Percentiles rank a stretch among this genome's conserved stretches.
phyloP scores from a whole-genome alignment of 2,329 filamentous ascomycete species.

The Exserohilum turcica region DNA sequence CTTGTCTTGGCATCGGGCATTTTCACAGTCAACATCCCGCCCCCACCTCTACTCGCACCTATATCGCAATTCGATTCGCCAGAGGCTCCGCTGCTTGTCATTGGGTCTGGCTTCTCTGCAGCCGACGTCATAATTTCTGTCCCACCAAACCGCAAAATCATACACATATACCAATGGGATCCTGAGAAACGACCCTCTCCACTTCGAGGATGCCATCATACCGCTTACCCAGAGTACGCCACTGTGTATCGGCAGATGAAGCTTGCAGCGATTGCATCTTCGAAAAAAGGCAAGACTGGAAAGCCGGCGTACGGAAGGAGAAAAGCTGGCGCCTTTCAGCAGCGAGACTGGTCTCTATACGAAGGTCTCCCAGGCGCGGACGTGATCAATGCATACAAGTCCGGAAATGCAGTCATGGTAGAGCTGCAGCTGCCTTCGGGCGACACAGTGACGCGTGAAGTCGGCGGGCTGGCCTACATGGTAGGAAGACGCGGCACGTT shows the following conservation, averaged over 20 bases:
- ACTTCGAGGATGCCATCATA: slow-evolving; percentile 62
- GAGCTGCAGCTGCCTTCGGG: slow-evolving; percentile 53
- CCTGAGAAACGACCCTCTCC: slow-evolving; percentile 61
- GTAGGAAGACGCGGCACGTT: slow-evolving; percentile 62
- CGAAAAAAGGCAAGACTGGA: slow-evolving; percentile 23
- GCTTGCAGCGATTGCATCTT: slow-evolving; percentile 47
- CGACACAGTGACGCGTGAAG: slow-evolving; percentile 50
- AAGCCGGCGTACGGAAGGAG: slow-evolving; percentile 35
- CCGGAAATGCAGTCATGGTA: slow-evolving; percentile 37
- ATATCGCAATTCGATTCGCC: slow-evolving; percentile 42
- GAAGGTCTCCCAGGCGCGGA: slow-evolving; percentile 62
- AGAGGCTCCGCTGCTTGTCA: slow-evolving; percentile 56
- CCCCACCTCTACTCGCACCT: slow-evolving; percentile 56
- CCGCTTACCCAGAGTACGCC: slow-evolving; percentile 67
- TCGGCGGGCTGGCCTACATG: slow-evolving; percentile 60
- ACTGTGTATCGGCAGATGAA: slow-evolving; percentile 66
- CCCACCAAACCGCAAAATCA: slow-evolving; percentile 55
- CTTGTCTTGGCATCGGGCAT: slow-evolving; percentile 65
- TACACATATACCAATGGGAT: slow-evolving; percentile 67
- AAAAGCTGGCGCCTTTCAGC: slow-evolving; percentile 51
- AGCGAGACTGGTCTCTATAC: slow-evolving; percentile 59
- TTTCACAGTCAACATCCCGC: slow-evolving; percentile 60
- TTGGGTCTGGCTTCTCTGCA: slow-evolving; percentile 67
- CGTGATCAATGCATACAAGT: slow-evolving; percentile 48
- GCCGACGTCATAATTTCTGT: slow-evolving; percentile 65